phyloP scores from a whole-genome alignment of 78 protist species.

The Creolimax fragrantissima region DNA sequence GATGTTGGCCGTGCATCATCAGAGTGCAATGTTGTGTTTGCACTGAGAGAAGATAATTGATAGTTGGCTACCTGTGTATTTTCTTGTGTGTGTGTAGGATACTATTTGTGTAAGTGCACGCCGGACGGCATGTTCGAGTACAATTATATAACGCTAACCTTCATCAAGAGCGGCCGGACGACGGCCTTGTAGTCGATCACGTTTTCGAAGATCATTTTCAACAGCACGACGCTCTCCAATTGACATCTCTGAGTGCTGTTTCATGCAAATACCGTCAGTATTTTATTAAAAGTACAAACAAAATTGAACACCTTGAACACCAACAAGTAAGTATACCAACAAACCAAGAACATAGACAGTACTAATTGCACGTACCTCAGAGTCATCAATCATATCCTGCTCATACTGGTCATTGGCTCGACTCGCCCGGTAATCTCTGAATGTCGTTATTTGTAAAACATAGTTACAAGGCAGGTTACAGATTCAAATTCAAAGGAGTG shows the following conservation, averaged over 20 bases:
- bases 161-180: not conserved
- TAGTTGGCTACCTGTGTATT: too few relatives aligned
- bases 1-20: not conserved
- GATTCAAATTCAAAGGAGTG: not conserved
- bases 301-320: not conserved
- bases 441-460: not conserved
- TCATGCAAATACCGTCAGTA: too few relatives aligned
- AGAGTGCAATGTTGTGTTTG: too few relatives aligned
- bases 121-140: too few relatives aligned
- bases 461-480: not conserved
- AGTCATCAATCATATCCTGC: not conserved
- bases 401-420: not conserved
- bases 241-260: not conserved
- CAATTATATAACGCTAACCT: too few relatives aligned
- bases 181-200: not conserved
- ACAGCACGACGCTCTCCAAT: conserved; percentile 1
- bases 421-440: not conserved
- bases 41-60: too few relatives aligned
- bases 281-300: not conserved
- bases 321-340: not conserved
- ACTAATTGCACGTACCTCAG: not conserved
- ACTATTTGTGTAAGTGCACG: too few relatives aligned
- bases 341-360: too few relatives aligned
- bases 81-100: too few relatives aligned
- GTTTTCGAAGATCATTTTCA: not conserved